Conservation (phyloP, 2,329 filamentous ascomycete species). For the Phaeosphaeriaceae sp. region DNA sequence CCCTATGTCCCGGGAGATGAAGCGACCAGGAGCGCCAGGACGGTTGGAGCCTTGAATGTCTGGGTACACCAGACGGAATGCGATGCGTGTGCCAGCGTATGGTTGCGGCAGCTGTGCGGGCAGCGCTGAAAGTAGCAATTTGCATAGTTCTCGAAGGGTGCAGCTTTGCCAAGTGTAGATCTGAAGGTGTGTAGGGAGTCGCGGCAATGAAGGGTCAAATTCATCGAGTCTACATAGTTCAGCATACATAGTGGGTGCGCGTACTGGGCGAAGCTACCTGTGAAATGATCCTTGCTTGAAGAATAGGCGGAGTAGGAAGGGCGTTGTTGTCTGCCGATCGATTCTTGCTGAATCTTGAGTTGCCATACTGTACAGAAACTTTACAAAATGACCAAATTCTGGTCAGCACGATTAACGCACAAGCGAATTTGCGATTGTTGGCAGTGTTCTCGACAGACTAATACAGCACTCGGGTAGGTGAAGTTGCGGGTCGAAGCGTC, state of each 20-base stretch:
- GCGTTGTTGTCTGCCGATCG: constrained; percentile 74
- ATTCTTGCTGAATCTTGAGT: constrained; percentile 49
- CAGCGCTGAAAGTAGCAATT: constrained; percentile 74
- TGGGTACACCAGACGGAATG: constrained; percentile 85
- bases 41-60: constrained; percentile 65
- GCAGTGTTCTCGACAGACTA: neutral
- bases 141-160: constrained; percentile 80
- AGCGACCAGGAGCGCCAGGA: constrained; percentile 63
- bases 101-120: constrained; percentile 75
- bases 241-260: neutral
- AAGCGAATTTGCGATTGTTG: neutral
- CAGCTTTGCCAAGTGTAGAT: constrained; percentile 88
- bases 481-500: neutral
- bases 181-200: constrained; percentile 71
- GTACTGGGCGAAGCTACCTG: constrained; percentile 55
- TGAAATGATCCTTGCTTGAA: constrained; percentile 78
- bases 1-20: constrained; percentile 80
- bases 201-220: constrained; percentile 62
- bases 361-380: constrained; percentile 38
- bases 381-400: neutral
- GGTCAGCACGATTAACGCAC: neutral
- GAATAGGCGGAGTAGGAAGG: constrained; percentile 86
- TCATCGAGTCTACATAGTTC: constrained; percentile 67
- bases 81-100: constrained; percentile 81
- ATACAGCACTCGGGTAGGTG: neutral